Base-by-base conservation (phyloP, 305 asterid species). In the Solanum chacoense region DNA sequence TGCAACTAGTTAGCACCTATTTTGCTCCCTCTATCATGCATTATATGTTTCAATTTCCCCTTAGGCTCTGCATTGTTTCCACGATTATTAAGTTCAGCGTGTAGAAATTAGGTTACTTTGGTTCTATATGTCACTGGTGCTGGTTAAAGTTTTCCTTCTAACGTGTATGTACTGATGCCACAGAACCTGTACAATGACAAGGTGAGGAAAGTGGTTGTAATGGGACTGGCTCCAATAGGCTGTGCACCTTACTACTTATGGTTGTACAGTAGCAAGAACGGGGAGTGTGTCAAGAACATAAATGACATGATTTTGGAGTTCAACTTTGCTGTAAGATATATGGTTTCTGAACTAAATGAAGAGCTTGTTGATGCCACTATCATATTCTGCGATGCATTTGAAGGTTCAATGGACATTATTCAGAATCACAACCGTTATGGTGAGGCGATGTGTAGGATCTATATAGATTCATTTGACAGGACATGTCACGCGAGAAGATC, bases 161-260 rank as follows among this genome's bases (percentile, higher is more conserved):
- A 78, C 10, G 40, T 80, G 28, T 73, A 78, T 32, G 6, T 42
- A 80, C 6, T 89, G 42, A 80, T 74, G 38, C 26, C 13, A 4
- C 98, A 97, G 99, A 96, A 94, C 77, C 91, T 97, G 92, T 96
- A 95, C 93, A 92, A 93, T 87, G 94, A 96, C 37, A 93, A 94
- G 89, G 99, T 94, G 14, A 94, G 98, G 85, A 96, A 94, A 89
- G 95, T 97, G 84, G 94, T 97, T 73, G 92, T 97, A 37, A 96
- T 96, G 99, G 98, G 99, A 31, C 90, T 97, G 87, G 98, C 99
- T 22, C 99, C 99, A 40, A 69, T 96, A 75, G 98, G 99, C 2
- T 95, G 99, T 89, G 98, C 98, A 42, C 98, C 99, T 78, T 95
- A 92, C 85, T 96, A 96, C 91, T 65, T 95, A 87, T 95, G 98